Evolutionary conservation across 768 basidiomycete species (phyloP).

Genomic region (Leucosporidium scottii): DNA sequence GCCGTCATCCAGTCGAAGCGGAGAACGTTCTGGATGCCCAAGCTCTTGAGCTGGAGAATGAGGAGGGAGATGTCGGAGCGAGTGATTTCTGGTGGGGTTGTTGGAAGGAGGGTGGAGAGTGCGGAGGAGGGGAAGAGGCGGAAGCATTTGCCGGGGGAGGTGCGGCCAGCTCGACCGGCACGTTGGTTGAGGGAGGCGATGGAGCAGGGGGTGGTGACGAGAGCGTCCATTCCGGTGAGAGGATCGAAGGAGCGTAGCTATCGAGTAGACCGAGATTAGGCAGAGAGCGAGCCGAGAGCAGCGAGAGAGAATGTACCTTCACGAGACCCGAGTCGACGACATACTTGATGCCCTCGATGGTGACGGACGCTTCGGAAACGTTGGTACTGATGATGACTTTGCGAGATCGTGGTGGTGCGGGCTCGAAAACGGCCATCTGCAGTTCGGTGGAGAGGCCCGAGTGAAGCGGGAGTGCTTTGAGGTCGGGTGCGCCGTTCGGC

Average conservation of each 20-base stretch:
- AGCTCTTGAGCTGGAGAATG: slow-evolving; percentile 84
- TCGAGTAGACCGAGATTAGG: background rate
- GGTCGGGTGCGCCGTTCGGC: slow-evolving; percentile 48
- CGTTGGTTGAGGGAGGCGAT: slow-evolving; percentile 85
- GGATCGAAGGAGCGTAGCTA: slow-evolving; percentile 90
- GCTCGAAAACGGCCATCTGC: slow-evolving; percentile 76
- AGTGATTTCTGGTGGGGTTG: slow-evolving; percentile 81
- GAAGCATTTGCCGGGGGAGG: slow-evolving; percentile 84
- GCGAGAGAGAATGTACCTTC: slow-evolving; percentile 55
- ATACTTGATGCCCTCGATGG: slow-evolving; percentile 89
- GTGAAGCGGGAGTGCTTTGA: slow-evolving; percentile 71
- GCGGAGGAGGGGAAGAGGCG: slow-evolving; percentile 69
- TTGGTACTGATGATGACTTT: slow-evolving; percentile 93
- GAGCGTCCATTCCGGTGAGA: slow-evolving; percentile 70
- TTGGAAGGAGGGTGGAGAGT: slow-evolving; percentile 56
- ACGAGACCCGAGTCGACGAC: slow-evolving; percentile 93
- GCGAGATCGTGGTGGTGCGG: slow-evolving; percentile 63
- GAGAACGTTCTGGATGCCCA: slow-evolving; percentile 91
- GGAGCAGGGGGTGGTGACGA: slow-evolving; percentile 75
- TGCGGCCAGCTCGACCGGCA: slow-evolving; percentile 89
- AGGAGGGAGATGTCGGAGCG: slow-evolving; percentile 85
- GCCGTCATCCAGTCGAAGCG: slow-evolving; percentile 90
- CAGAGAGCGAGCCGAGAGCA: background rate
- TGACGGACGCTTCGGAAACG: slow-evolving; percentile 95
- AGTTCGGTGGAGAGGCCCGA: slow-evolving; percentile 83